Percentiles rank a stretch among this genome's conserved stretches.
Conservation (phyloP, 305 asterid species). For the Fraxinus angustifolia region DNA sequence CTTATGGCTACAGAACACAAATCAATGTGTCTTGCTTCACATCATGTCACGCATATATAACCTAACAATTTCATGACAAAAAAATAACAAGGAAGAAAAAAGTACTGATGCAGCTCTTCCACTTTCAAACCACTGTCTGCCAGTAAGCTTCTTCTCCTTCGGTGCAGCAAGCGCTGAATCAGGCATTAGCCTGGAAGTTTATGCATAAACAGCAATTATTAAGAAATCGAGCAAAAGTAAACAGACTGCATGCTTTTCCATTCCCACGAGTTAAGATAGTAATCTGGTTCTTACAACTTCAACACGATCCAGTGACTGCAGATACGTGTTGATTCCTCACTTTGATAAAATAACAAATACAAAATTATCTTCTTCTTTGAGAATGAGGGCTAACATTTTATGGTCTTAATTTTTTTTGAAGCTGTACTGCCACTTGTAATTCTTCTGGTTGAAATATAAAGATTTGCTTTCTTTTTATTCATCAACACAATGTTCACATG, state of each 20-base stretch:
- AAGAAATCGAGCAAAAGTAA: slow-evolving; percentile 2
- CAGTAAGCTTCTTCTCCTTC: slow-evolving; percentile 84
- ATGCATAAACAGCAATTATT: slow-evolving; percentile 6
- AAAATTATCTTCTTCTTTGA: not conserved
- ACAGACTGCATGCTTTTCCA: not conserved
- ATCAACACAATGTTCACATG: not conserved
- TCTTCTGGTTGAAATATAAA: not conserved
- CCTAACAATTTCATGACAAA: not conserved
- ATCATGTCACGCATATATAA: not conserved
- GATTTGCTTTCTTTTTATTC: not conserved
- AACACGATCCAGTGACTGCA: slow-evolving; percentile 2
- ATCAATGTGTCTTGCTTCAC: not conserved
- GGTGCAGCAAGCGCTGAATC: slow-evolving; percentile 79
- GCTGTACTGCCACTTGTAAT: not conserved
- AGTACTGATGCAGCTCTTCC: slow-evolving; percentile 69
- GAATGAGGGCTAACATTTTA: slow-evolving; percentile 1
- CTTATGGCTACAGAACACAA: not conserved
- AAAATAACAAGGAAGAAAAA: slow-evolving; percentile 22
- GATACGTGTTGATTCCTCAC: not conserved
- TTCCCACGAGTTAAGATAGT: not conserved
- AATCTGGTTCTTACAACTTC: not conserved
- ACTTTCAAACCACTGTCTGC: slow-evolving; percentile 96
- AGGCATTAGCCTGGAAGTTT: slow-evolving; percentile 70
- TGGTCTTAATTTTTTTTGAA: not conserved
- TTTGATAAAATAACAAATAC: not conserved